Base-by-base conservation (phyloP, 2,329 filamentous ascomycete species). In the Chalara sp. region DNA sequence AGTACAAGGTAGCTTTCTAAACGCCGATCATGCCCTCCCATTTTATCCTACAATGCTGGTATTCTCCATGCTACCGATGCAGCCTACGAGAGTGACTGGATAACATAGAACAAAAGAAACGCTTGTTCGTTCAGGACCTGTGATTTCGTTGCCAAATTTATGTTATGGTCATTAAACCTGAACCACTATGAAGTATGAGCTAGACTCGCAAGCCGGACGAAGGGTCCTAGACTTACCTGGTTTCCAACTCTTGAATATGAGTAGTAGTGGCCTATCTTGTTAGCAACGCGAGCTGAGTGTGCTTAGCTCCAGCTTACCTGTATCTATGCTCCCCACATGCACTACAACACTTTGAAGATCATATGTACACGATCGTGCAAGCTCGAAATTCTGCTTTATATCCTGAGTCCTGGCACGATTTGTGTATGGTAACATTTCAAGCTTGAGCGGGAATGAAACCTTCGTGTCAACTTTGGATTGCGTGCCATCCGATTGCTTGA, bases 91-190 rank as follows among this genome's bases (percentile, higher is more conserved):
- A 83, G 63, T 28, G 80, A 83, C 54, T 82, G 75, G 53, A 86
- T 81, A 48, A 86, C 83, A 61, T 97, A 97, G 67, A 96, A 96
- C 48, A 97, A 73, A 51, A 97, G 74, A 67, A 96, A 97, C 0
- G 92, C 90, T 66, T 96, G 85, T 11, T 89, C 88, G 32, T 79
- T 80, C 41, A 97, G 75, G 3, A 97, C 92, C 53, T 96, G 89
- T 5, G 86, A 87, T 64, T 93, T 86, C 44, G 81, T 82, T 2
- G 89, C 92, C 50, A 91, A 65, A 54, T 91, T 88, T 29, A 97
- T 92, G 66, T 89, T 90, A 66, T 93, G 91, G 65, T 97, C 92
- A 63, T 97, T 95, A 70, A 96, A 96, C 50, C 88, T 83, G 67
- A 96, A 95, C 92, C 92, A 97, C 78, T 95, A 58, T 65, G 61